These are phyloP conservation scores for Termitomyces sp. DNA, from an alignment of 768 basidiomycete species.

Conservation along the genomic window DNA sequence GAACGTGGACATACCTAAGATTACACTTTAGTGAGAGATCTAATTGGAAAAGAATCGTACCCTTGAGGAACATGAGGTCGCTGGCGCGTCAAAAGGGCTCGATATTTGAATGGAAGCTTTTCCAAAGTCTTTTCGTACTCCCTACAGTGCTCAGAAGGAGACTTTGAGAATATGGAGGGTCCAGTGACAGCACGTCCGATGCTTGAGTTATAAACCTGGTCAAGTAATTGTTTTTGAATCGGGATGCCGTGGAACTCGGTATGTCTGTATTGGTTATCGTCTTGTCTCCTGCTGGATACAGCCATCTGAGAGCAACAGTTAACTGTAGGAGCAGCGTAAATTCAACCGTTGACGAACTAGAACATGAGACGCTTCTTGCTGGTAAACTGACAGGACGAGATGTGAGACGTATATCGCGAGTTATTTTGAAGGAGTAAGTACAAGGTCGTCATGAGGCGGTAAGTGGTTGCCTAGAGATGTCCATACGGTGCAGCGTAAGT, in stretches of 20 bases:
- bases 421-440: not conserved
- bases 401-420: not conserved
- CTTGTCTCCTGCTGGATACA: not conserved
- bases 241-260: not conserved
- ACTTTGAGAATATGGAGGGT: not conserved
- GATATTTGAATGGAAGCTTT: not conserved
- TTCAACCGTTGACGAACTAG: not conserved
- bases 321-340: not conserved
- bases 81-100: not conserved
- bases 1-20: conserved; percentile 15
- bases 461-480: not conserved
- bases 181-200: not conserved
- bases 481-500: not conserved
- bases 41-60: conserved; percentile 1
- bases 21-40: not conserved
- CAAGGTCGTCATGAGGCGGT: conserved; percentile 6
- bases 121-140: not conserved
- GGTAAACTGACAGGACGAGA: not conserved
- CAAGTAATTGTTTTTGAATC: conserved; percentile 1
- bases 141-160: not conserved
- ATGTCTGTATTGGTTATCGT: not conserved
- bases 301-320: not conserved
- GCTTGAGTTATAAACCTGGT: not conserved
- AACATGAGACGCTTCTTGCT: not conserved
- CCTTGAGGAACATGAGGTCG: conserved; percentile 10